These are phyloP conservation scores for Neoconidiobolus thromboides DNA, from an alignment of 371 early-diverging fungal genomes.

Conservation along the genomic window DNA sequence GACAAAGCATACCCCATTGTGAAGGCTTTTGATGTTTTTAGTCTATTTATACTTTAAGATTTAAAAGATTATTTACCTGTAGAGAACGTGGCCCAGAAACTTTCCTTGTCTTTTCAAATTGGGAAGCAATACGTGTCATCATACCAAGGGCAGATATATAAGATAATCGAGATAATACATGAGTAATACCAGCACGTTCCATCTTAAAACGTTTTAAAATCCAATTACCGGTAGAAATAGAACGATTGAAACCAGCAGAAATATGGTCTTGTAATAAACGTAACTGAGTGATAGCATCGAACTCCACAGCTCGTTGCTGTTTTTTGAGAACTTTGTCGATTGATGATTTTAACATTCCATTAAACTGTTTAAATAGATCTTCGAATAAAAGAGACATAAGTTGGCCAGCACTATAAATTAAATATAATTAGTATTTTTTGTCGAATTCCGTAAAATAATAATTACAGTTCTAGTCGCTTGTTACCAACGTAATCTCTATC, in stretches of 20 bases:
- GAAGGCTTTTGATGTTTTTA: slow-evolving; percentile 37
- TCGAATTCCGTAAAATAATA: slow-evolving; percentile 4
- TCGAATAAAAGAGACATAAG: slow-evolving; percentile 95
- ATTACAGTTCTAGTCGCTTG: slow-evolving; percentile 96
- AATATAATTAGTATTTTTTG: background rate
- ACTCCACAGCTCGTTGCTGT: slow-evolving; percentile 72
- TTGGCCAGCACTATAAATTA: slow-evolving; percentile 74
- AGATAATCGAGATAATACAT: slow-evolving; percentile 89
- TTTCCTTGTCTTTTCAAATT: slow-evolving; percentile 99
- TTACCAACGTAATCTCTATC: slow-evolving; percentile 99
- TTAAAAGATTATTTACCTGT: slow-evolving; percentile 26
- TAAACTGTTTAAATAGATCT: slow-evolving; percentile 98
- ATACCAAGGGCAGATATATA: slow-evolving; percentile 98
- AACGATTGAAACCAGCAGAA: slow-evolving; percentile 86
- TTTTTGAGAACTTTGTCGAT: slow-evolving; percentile 90
- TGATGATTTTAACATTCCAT: slow-evolving; percentile 69
- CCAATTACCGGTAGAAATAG: slow-evolving; percentile 99
- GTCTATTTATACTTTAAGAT: background rate
- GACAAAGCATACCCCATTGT: slow-evolving; percentile 98
- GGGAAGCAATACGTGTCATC: slow-evolving; percentile 97
- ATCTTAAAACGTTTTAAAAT: slow-evolving; percentile 99
- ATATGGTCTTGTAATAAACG: slow-evolving; percentile 77
- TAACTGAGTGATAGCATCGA: slow-evolving; percentile 84
- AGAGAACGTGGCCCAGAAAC: slow-evolving; percentile 97
- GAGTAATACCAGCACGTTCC: slow-evolving; percentile 99